These are phyloP conservation scores for Leptodontidium sp. DNA, from an alignment of 2,329 filamentous ascomycete species.

Conservation along the genomic window DNA sequence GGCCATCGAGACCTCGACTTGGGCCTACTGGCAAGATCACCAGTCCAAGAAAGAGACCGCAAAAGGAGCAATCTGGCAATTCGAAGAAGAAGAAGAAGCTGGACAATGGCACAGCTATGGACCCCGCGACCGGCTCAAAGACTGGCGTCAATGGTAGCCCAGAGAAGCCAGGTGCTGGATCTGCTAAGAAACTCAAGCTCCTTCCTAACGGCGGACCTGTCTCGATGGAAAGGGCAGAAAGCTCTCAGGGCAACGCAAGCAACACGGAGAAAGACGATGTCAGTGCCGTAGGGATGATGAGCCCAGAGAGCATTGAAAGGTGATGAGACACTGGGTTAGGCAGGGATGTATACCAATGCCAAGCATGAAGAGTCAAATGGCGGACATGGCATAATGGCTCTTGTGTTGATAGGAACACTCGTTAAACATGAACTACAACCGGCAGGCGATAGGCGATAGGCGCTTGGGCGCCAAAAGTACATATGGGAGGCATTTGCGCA, in stretches of 20 bases:
- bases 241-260: conserved; percentile 59
- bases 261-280: conserved; percentile 74
- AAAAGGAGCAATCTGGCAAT: conserved; percentile 82
- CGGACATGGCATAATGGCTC: not conserved
- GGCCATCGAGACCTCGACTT: conserved; percentile 68
- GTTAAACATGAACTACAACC: conserved; percentile 7
- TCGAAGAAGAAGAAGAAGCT: conserved; percentile 89
- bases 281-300: conserved; percentile 79
- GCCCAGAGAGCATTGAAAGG: conserved; percentile 70
- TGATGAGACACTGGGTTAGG: conserved; percentile 8
- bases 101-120: conserved; percentile 57
- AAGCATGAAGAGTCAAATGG: conserved; percentile 1
- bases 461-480: conserved; percentile 13
- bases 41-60: conserved; percentile 81
- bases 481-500: conserved; percentile 14
- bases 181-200: conserved; percentile 62
- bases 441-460: not conserved
- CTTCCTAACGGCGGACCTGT: conserved; percentile 42
- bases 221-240: conserved; percentile 66
- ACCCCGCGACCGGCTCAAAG: conserved; percentile 44
- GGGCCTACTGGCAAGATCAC: conserved; percentile 84
- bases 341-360: conserved; percentile 13
- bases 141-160: conserved; percentile 48
- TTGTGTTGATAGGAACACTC: conserved; percentile 19
- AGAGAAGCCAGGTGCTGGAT: conserved; percentile 51